Evolutionary conservation across 352 stramenopile genomes (phyloP).

Genomic region (Globisporangium solare): DNA sequence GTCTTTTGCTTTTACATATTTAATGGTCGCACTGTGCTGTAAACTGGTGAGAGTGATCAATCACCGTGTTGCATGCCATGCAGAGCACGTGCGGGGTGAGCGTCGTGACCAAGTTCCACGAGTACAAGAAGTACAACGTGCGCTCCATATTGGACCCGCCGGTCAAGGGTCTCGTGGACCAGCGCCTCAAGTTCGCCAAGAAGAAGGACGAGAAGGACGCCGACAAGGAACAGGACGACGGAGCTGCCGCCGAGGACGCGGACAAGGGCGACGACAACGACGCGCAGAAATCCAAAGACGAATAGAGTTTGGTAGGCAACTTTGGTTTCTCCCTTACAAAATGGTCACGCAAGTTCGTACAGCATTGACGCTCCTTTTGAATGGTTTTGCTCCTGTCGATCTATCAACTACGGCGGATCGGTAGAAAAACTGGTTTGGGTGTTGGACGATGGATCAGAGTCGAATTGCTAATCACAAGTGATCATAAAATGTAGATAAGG

Average conservation of each 20-base stretch:
- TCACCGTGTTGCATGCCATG: not conserved
- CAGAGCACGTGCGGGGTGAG: conserved; percentile 69
- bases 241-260: not conserved
- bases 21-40: not conserved
- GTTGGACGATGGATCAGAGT: conserved; percentile 28
- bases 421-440: not conserved
- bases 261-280: conserved; percentile 8
- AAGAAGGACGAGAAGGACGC: conserved; percentile 17
- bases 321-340: not conserved
- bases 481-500: conserved; percentile 73
- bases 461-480: conserved; percentile 17
- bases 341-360: not conserved
- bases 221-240: conserved; percentile 8
- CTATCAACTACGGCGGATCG: not conserved
- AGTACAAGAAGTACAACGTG: conserved; percentile 76
- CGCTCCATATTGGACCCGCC: conserved; percentile 66
- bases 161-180: conserved; percentile 22
- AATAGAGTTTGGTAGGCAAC: conserved; percentile 9
- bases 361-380: too few species aligned
- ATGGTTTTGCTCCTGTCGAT: too few species aligned
- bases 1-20: not conserved
- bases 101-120: conserved; percentile 69
- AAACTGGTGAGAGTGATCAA: not conserved
- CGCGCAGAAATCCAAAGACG: conserved; percentile 10
- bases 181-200: conserved; percentile 21